phyloP scores from a whole-genome alignment of 306 rosid species.

The Chamaecrista fasciculata region DNA sequence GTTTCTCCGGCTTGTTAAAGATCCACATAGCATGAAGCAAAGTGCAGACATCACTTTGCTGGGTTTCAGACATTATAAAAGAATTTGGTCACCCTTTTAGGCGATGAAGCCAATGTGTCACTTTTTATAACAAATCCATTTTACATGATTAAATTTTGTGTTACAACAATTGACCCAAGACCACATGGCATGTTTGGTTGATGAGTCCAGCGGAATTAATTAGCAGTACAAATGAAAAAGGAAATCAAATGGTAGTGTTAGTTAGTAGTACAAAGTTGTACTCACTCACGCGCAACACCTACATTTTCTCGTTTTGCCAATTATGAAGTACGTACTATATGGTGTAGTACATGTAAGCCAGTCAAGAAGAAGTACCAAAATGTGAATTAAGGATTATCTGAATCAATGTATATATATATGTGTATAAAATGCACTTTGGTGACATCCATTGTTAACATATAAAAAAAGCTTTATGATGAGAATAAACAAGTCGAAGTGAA shows the following conservation, averaged over 20 bases:
- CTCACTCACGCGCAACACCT: constrained; percentile 3
- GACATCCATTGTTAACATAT: constrained; percentile 6
- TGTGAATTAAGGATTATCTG: neutral
- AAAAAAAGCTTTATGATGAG: neutral
- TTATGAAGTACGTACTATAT: constrained; percentile 17
- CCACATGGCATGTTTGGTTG: neutral
- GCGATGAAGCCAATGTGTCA: neutral
- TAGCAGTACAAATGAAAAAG: neutral
- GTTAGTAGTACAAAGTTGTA: constrained; percentile 45
- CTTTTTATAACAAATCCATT: neutral
- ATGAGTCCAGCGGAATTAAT: neutral
- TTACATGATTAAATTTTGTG: too few relatives aligned
- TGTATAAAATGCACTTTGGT: neutral
- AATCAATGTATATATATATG: constrained; percentile 2
- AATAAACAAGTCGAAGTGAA: too few relatives aligned
- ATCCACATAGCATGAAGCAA: too few relatives aligned
- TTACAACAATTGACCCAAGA: neutral
- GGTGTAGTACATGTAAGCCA: constrained; percentile 37
- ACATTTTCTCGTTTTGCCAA: neutral
- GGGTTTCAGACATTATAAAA: neutral
- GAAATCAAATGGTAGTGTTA: too few relatives aligned
- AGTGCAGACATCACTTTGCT: neutral
- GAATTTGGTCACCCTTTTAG: neutral
- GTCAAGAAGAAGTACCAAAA: constrained; percentile 30
- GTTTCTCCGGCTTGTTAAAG: too few relatives aligned